Evolutionary conservation across 768 basidiomycete species (phyloP), one percentile per base, ranked within the genome.

Genomic region (Psilocybe tampanensis): DNA sequence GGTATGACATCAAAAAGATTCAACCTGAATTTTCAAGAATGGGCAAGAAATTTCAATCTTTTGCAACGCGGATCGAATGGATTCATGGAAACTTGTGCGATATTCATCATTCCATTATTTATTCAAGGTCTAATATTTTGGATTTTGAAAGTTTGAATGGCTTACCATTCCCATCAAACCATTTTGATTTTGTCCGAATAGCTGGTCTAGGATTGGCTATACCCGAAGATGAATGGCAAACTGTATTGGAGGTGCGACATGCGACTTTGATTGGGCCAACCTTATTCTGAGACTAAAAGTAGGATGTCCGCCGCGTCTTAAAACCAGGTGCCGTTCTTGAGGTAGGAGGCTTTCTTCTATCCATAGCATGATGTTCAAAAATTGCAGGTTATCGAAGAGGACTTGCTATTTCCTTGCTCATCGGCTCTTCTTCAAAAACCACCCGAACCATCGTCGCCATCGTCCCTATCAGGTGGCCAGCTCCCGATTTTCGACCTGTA

Each of bases 141-240:
- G 18, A 60, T 36, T 32, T 24, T 48, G 22, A 54, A 47, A 91
- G 89, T 36, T 75, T 90, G 44, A 85, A 90, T 24, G 78, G 78
- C 15, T 68, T 90, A 19, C 88, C 88, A 0, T 90, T 89, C 61
- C 73, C 74, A 3, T 64, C 79, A 0, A 70, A 76, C 29, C 70
- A 78, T 55, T 91, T 91, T 61, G 83, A 90, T 68, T 84, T 85
- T 55, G 84, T 90, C 8, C 78, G 86, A 47, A 81, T 89, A 63
- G 79, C 78, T 32, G 78, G 80, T 36, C 79, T 89, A 52, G 88
- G 86, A 2, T 77, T 90, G 5, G 86, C 81, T 19, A 81, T 90
- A 33, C 88, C 89, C 11, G 88, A 90, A 70, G 83, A 88, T 64
- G 85, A 89, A 81, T 90, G 89, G 88, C 84, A 82, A 62, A 77